These are phyloP conservation scores for Heterobasidion annosum DNA, from an alignment of 1,284 basidiomycete species.

Conservation along the genomic window DNA sequence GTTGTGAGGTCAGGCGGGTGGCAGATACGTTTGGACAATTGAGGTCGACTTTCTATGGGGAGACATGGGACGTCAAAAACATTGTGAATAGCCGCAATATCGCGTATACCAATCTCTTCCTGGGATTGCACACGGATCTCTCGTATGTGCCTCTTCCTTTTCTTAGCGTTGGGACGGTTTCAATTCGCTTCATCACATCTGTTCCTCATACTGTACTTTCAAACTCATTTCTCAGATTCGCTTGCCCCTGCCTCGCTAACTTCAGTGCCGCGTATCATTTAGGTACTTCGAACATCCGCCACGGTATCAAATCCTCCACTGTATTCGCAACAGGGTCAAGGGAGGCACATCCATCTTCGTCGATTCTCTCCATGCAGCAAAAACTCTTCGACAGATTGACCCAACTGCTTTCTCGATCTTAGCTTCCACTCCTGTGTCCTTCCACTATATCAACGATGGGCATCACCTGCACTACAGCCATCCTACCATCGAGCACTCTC, in stretches of 20 bases:
- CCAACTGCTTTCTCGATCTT: conserved; percentile 56
- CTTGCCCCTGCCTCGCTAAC: neutral
- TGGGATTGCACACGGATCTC: conserved; percentile 91
- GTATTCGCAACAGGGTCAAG: conserved; percentile 72
- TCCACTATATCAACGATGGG: conserved; percentile 88
- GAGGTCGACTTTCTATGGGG: conserved; percentile 86
- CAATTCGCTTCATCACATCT: neutral
- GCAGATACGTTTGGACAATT: conserved; percentile 68
- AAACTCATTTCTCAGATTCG: neutral
- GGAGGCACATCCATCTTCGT: conserved; percentile 90
- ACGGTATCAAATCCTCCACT: conserved; percentile 88
- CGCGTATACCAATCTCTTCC: conserved; percentile 87
- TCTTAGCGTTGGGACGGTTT: neutral
- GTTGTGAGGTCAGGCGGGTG: conserved; percentile 60
- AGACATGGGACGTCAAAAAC: conserved; percentile 85
- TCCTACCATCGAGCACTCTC: conserved; percentile 68
- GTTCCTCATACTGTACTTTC: neutral
- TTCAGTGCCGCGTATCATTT: neutral
- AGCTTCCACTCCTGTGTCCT: conserved; percentile 59
- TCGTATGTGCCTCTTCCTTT: conserved; percentile 43
- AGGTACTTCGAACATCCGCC: conserved; percentile 89
- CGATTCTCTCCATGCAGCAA: conserved; percentile 70
- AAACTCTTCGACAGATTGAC: conserved; percentile 39
- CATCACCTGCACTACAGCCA: conserved; percentile 80
- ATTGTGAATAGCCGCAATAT: conserved; percentile 78